Conservation (phyloP, 805 yeast species). For the Kregervanrija fluxuum region DNA sequence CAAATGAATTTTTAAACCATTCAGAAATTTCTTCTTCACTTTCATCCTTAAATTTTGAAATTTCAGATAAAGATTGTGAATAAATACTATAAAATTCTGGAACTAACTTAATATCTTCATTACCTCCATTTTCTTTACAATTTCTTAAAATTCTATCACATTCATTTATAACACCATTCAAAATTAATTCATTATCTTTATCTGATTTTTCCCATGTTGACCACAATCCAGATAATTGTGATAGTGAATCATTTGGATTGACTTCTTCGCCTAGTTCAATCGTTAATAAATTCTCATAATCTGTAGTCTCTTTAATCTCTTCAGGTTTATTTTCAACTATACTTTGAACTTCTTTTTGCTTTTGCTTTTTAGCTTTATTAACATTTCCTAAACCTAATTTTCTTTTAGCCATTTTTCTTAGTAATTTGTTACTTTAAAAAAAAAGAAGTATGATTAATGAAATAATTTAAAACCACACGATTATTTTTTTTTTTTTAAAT, state of each 20-base stretch:
- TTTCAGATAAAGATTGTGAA: constrained; percentile 61
- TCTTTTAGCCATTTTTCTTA: constrained; percentile 31
- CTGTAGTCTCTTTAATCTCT: constrained; percentile 30
- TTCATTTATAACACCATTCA: constrained; percentile 88
- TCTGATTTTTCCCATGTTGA: constrained; percentile 48
- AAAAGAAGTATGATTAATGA: background rate
- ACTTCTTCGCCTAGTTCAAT: constrained; percentile 65
- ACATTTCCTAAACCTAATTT: constrained; percentile 59
- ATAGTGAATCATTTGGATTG: constrained; percentile 73
- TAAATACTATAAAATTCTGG: constrained; percentile 65
- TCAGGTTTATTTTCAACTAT: constrained; percentile 64
- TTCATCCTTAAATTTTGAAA: constrained; percentile 45
- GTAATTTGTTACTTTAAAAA: background rate
- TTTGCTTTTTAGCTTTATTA: constrained; percentile 35
- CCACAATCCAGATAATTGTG: constrained; percentile 71
- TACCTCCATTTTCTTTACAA: constrained; percentile 22
- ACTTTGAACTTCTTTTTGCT: constrained; percentile 41
- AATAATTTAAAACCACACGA: background rate
- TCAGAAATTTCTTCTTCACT: constrained; percentile 13
- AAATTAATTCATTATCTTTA: constrained; percentile 53
- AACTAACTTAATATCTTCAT: constrained; percentile 28
- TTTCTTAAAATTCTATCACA: constrained; percentile 72
- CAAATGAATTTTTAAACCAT: constrained; percentile 65
- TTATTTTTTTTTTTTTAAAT: constrained; percentile 2
- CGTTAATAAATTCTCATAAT: constrained; percentile 33